Evolutionary conservation across 768 basidiomycete species (phyloP), one percentile per base, ranked within the genome.

Genomic region (Trametes cinnabarina): DNA sequence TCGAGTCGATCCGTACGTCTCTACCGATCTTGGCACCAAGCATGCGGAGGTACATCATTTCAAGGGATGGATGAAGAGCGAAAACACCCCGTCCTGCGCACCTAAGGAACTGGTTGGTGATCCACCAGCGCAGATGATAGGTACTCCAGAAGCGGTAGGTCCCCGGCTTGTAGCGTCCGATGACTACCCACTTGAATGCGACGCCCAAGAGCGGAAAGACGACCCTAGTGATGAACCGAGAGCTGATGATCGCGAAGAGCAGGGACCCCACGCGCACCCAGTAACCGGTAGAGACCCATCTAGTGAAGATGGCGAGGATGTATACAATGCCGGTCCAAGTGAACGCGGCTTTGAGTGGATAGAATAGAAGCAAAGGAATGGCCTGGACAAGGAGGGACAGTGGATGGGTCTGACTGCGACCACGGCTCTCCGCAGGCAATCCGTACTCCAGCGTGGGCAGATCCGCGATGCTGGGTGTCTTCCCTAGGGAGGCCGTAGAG

Each of bases 141-240:
- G 47, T 60, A 26, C 75, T 73, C 75, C 60, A 61, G 32, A 65
- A 62, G 39, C 53, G 55, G 51, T 68, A 65, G 28, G 44, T 60
- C n/a, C 65, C 66, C 1, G 66, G 64, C 57, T 65, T 74, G 68
- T 79, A 78, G 35, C 66, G 67, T 2, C 79, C 78, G 43, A 81
- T 78, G 48, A 79, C 69, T 30, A 74, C 41, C 79, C 79, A 81
- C 48, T 81, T 79, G 73, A 79, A 76, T 9, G 68, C n/a, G 47
- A 80, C 77, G 2, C 77, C 71, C 4, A 65, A 57, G 17, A 80
- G 26, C 2, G 79, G 79, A 30, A 71, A 73, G 23, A 76, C 55
- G 43, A 76, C 68, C 19, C 76, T 68, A 12, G 71, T 69, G 4
- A 64, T 57, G 7, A 76, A 48, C 23, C 77, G 66, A 1, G 76